Percentiles rank a stretch among this genome's conserved stretches.
Evolutionary conservation across 306 rosid genomes (phyloP).

Genomic region (Cicer chorassanicum): DNA sequence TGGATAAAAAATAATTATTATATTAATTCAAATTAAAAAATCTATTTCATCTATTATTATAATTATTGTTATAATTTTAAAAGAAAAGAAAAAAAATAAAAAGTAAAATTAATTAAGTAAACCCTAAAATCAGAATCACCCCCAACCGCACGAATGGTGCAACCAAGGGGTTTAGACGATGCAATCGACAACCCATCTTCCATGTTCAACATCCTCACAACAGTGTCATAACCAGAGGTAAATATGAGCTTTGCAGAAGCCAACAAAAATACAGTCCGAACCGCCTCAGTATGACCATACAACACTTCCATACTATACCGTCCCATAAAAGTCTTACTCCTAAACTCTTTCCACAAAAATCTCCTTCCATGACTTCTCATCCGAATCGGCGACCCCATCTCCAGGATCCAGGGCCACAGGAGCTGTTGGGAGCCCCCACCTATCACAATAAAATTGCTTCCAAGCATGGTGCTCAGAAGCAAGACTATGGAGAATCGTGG

Average conservation of each 20-base stretch:
- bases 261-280: slow-evolving; percentile 79
- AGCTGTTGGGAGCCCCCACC: slow-evolving; percentile 85
- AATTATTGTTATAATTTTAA: too few species aligned
- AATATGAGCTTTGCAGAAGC: slow-evolving; percentile 81
- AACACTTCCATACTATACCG: slow-evolving; percentile 76
- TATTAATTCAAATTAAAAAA: too few species aligned
- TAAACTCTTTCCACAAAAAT: slow-evolving; percentile 83
- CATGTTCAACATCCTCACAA: slow-evolving; percentile 89
- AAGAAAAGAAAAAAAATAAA: too few species aligned
- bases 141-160: slow-evolving; percentile 90
- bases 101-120: too few species aligned
- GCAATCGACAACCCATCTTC: slow-evolving; percentile 83
- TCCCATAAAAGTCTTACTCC: slow-evolving; percentile 94
- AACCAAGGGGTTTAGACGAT: slow-evolving; percentile 78
- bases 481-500: too few species aligned
- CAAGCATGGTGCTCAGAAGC: slow-evolving; percentile 92
- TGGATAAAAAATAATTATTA: too few species aligned
- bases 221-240: slow-evolving; percentile 89
- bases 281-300: slow-evolving; percentile 88
- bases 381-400: slow-evolving; percentile 21
- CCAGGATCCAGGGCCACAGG: slow-evolving; percentile 49
- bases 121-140: too few species aligned
- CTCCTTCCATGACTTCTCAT: slow-evolving; percentile 87
- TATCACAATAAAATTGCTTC: slow-evolving; percentile 90
- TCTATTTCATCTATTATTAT: too few species aligned